A percentile compares a stretch with the other conserved stretches of the same genome.
These are phyloP conservation scores for Diaporthe citrichinensis DNA, from an alignment of 2,329 filamentous ascomycete genomes.

Conservation along the genomic window DNA sequence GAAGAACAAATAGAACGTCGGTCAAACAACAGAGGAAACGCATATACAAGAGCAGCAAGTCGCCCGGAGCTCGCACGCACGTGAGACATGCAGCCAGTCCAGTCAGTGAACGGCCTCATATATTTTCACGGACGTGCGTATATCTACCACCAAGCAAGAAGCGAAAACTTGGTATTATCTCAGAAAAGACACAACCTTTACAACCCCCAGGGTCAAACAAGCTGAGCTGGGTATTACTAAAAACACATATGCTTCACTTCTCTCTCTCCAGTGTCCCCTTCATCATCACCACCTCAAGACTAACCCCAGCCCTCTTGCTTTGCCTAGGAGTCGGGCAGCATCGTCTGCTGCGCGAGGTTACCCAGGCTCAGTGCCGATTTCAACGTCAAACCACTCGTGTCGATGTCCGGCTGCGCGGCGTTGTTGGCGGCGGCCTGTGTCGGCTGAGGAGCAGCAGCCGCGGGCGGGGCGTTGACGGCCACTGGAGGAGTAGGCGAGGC, in stretches of 20 bases:
- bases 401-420: constrained; percentile 49
- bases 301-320: not conserved
- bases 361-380: constrained; percentile 61
- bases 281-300: not conserved
- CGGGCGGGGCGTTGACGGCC: constrained; percentile 45
- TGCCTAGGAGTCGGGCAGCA: constrained; percentile 19
- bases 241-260: constrained; percentile 23
- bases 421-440: constrained; percentile 43
- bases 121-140: not conserved
- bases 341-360: constrained; percentile 53
- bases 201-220: constrained; percentile 26
- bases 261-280: constrained; percentile 24
- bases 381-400: constrained; percentile 58
- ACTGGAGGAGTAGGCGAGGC: constrained; percentile 44
- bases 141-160: constrained; percentile 5
- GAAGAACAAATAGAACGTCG: not conserved
- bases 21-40: not conserved
- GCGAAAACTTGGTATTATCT: constrained; percentile 23
- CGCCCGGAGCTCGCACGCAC: not conserved
- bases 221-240: constrained; percentile 33
- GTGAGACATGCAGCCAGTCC: not conserved
- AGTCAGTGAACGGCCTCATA: not conserved
- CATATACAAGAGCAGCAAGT: no score
- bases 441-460: constrained; percentile 42
- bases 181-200: constrained; percentile 24